Conservation (phyloP, 192 early-diverging fungal species). For the Coemansia sp. region DNA sequence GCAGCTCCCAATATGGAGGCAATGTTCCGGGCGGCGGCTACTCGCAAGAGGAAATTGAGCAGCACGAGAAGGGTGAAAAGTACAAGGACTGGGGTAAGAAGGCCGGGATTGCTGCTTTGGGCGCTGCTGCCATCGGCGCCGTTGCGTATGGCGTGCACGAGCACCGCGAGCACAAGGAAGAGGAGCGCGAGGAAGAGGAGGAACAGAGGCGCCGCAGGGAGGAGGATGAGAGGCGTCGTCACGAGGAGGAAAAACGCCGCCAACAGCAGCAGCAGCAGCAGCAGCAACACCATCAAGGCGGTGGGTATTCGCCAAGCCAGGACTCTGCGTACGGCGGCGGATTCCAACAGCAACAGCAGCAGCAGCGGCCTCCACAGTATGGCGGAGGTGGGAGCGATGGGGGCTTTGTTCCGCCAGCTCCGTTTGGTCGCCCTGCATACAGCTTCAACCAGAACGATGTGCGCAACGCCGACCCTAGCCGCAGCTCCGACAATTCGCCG, state of each 20-base stretch:
- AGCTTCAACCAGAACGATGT: slow-evolving; percentile 44
- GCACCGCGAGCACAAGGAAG: slow-evolving; percentile 36
- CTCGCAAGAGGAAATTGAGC: slow-evolving; percentile 43
- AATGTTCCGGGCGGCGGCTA: slow-evolving; percentile 44
- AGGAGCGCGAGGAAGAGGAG: slow-evolving; percentile 23
- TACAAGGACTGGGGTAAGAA: slow-evolving; percentile 44
- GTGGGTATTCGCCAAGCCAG: slow-evolving; percentile 25
- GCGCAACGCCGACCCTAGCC: slow-evolving; percentile 38
- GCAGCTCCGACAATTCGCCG: slow-evolving; percentile 44
- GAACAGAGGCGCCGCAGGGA: slow-evolving; percentile 13
- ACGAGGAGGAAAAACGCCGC: slow-evolving; percentile 22
- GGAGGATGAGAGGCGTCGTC: slow-evolving; percentile 17
- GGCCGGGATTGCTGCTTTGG: slow-evolving; percentile 25
- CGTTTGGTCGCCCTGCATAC: slow-evolving; percentile 34
- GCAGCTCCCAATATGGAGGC: slow-evolving; percentile 19
- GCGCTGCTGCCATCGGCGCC: slow-evolving; percentile 30
- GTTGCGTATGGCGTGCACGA: slow-evolving; percentile 45
- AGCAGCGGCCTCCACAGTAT: slow-evolving; percentile 5
- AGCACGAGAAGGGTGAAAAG: slow-evolving; percentile 25
- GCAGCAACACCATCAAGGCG: slow-evolving; percentile 23
- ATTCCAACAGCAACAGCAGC: slow-evolving; percentile 4
- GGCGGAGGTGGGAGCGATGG: slow-evolving; percentile 7
- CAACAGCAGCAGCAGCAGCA: slow-evolving; percentile 32
- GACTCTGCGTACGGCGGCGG: slow-evolving; percentile 42
- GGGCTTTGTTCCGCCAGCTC: slow-evolving; percentile 33